A percentile compares a stretch with the other conserved stretches of the same genome.
Conservation (phyloP, 2,329 filamentous ascomycete species). For the Fusarium sp. region DNA sequence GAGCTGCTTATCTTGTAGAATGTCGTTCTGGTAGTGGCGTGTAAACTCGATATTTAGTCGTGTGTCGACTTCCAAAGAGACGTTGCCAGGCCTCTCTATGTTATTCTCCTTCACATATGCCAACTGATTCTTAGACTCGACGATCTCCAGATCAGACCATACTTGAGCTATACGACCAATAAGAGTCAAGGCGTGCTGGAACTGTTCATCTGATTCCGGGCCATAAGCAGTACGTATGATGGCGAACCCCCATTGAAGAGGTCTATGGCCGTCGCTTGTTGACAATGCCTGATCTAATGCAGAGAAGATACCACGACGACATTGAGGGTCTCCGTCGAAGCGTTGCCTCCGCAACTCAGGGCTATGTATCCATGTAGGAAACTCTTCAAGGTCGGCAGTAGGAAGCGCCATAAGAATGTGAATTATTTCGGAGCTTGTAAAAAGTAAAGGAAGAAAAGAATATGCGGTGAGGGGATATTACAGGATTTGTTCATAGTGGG, state of each 20-base stretch:
- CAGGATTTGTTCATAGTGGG: too few species aligned
- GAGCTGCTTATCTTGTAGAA: background rate
- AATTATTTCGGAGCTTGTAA: too few species aligned
- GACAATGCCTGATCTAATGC: too few species aligned
- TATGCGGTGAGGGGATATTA: too few species aligned
- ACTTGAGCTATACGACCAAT: background rate
- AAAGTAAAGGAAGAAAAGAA: too few species aligned
- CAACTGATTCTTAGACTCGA: background rate
- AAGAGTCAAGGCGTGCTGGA: rapidly evolving
- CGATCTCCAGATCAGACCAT: too few species aligned
- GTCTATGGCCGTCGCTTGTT: background rate
- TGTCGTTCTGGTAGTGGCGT: background rate
- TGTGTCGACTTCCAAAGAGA: background rate
- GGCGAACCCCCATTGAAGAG: background rate
- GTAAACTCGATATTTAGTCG: background rate
- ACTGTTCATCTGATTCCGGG: rapidly evolving
- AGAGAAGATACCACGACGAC: background rate
- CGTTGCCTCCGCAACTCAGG: background rate
- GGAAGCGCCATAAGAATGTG: too few species aligned
- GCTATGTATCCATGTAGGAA: too few species aligned
- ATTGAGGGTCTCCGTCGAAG: background rate
- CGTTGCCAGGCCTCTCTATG: background rate
- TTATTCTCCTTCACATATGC: background rate
- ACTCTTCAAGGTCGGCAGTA: too few species aligned
- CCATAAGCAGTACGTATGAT: background rate